These are phyloP conservation scores for Parafenestella ontariensis DNA, from an alignment of 2,329 filamentous ascomycete species.

Conservation along the genomic window DNA sequence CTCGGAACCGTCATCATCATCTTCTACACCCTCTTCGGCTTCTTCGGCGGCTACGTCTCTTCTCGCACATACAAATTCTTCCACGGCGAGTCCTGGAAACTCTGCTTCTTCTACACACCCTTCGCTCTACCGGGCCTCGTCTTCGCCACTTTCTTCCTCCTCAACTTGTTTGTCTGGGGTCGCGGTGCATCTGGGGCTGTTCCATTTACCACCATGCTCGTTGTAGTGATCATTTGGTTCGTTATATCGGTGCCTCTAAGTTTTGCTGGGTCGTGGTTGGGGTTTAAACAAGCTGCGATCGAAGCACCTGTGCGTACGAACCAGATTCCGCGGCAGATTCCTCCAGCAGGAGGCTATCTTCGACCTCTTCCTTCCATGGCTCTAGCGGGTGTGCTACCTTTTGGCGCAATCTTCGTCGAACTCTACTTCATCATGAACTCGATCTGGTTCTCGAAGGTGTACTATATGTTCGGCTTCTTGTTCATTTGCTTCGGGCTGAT, in stretches of 20 bases:
- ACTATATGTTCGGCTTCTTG: constrained; percentile 99
- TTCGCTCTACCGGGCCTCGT: constrained; percentile 84
- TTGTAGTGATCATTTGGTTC: constrained; percentile 95
- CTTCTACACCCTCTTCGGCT: constrained; percentile 91
- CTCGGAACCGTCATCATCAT: constrained; percentile 92
- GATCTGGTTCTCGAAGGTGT: constrained; percentile 98
- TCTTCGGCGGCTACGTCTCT: constrained; percentile 89
- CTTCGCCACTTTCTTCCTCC: constrained; percentile 87
- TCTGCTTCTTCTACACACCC: constrained; percentile 89
- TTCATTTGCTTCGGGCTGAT: constrained; percentile 98
- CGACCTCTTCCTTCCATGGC: constrained; percentile 88
- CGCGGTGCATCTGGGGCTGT: constrained; percentile 92
- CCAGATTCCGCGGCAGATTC: constrained; percentile 97
- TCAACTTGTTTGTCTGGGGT: constrained; percentile 96
- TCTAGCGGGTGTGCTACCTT: constrained; percentile 89
- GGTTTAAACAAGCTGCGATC: constrained; percentile 75
- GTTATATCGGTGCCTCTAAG: constrained; percentile 93
- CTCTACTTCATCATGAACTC: constrained; percentile 99
- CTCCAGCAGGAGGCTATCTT: constrained; percentile 81
- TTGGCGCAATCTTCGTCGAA: constrained; percentile 96
- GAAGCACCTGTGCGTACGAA: constrained; percentile 90
- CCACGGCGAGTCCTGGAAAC: constrained; percentile 90
- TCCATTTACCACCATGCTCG: constrained; percentile 95
- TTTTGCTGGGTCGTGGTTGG: constrained; percentile 88
- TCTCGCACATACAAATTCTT: constrained; percentile 94